Conservation (phyloP, 2,329 filamentous ascomycete genomes). For the Alternaria conjuncta region DNA sequence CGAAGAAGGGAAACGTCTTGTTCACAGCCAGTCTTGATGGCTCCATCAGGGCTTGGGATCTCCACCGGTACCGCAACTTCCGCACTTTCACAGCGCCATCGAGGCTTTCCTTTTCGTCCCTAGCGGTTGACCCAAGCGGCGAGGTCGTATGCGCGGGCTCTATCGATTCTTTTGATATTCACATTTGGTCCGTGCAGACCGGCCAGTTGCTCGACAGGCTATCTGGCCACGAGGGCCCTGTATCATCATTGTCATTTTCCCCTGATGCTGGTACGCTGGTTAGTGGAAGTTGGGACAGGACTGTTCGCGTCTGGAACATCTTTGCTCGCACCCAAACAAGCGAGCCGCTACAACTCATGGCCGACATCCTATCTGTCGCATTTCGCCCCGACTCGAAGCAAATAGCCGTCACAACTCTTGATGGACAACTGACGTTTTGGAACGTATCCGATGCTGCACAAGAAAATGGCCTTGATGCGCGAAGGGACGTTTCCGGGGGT, state of each 20-base stretch:
- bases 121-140: slow-evolving; percentile 96
- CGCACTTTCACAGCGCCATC: slow-evolving; percentile 95
- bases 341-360: slow-evolving; percentile 89
- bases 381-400: slow-evolving; percentile 91
- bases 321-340: slow-evolving; percentile 94
- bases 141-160: slow-evolving; percentile 96
- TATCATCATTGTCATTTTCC: slow-evolving; percentile 86
- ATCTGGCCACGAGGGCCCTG: slow-evolving; percentile 90
- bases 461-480: slow-evolving; percentile 83
- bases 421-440: slow-evolving; percentile 96
- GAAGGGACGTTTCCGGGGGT: slow-evolving; percentile 90
- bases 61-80: slow-evolving; percentile 96
- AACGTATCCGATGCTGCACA: slow-evolving; percentile 87
- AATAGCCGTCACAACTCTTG: slow-evolving; percentile 87
- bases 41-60: slow-evolving; percentile 92
- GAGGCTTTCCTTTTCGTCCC: slow-evolving; percentile 86
- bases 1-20: slow-evolving; percentile 91
- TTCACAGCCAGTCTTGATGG: slow-evolving; percentile 96
- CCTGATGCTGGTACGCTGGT: slow-evolving; percentile 83
- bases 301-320: slow-evolving; percentile 94
- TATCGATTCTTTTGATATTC: slow-evolving; percentile 93
- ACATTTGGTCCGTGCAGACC: slow-evolving; percentile 98
- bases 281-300: slow-evolving; percentile 96
- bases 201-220: slow-evolving; percentile 92
- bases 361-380: slow-evolving; percentile 85